Evolutionary conservation across 1,139 yeast genomes (phyloP), one percentile per base, ranked within the genome.

Genomic region (Scheffersomyces cryptocercus): DNA sequence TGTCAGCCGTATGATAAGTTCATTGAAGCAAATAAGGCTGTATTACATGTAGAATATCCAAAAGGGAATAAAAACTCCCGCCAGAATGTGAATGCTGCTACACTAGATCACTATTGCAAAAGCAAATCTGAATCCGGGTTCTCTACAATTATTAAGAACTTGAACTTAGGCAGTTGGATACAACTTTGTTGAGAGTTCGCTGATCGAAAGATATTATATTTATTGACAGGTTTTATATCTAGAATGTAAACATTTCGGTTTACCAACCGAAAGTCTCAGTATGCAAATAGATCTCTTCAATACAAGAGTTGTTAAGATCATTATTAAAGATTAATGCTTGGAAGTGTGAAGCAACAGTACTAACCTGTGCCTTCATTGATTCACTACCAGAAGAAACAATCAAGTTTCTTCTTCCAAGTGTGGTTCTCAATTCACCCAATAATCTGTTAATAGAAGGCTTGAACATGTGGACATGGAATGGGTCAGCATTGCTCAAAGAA

Each of bases 231-330:
- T 20, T 20, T 20, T 20, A 20, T 20, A 20, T 20, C 36, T 16
- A 14, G 12, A 30, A 35, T 24, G 11, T 24, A 11, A 8, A 30
- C 9, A 35, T 12, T 16, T n/a, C n/a, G n/a, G 20, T 4, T 52
- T 52, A 81, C 85, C 84, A 82, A 0, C 82, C 82, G 58, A 79
- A 82, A 28, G 75, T 61, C 52, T 82, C 87, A 0, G 84, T 77
- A 50, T 82, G 86, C 38, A 82, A 60, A 50, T 68, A 80, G 9
- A 82, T 67, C 55, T 82, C 87, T 36, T 73, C 74, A 3, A 72
- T 66, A 10, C 67, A 56, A 3, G 55, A 48, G 2, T 32, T 39
- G 41, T 52, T 44, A n/a, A 54, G 35, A 44, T 65, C 72, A 37
- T 57, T 58, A 47, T 67, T 68, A 48, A 72, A 63, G 3, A 73